Evolutionary conservation across 2,329 filamentous ascomycete species (phyloP).

Genomic region (Parastagonospora nodorum): DNA sequence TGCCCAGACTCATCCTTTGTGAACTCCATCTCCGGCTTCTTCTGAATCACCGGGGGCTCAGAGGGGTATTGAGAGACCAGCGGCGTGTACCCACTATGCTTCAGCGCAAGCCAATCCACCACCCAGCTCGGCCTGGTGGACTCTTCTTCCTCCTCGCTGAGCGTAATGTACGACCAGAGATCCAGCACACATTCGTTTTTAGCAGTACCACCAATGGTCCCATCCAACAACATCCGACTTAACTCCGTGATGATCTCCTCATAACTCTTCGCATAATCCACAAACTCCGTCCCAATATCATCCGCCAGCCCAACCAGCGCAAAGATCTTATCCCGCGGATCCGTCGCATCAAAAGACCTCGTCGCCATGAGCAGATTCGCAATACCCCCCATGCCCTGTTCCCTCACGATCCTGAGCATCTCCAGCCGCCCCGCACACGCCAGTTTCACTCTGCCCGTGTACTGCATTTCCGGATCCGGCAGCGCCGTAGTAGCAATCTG

Average conservation of each 20-base stretch:
- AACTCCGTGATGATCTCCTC: neutral
- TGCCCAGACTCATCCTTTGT: neutral
- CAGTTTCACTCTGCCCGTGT: neutral
- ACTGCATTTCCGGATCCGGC: neutral
- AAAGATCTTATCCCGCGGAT: conserved; percentile 7
- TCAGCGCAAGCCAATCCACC: neutral
- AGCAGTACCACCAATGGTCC: neutral
- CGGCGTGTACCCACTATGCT: neutral
- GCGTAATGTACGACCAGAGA: neutral
- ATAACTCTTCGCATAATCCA: neutral
- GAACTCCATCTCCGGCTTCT: neutral
- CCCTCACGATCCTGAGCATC: neutral
- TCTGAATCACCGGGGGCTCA: neutral
- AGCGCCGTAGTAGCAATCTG: neutral
- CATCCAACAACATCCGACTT: neutral
- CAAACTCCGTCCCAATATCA: neutral
- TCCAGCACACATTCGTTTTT: neutral
- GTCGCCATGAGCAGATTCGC: neutral
- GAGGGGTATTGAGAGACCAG: neutral
- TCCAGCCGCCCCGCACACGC: neutral
- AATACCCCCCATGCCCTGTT: neutral
- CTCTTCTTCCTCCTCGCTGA: neutral
- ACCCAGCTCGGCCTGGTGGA: neutral
- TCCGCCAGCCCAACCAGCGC: conserved; percentile 4
- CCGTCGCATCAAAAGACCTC: conserved; percentile 4